Percentiles rank a stretch among this genome's conserved stretches.
phyloP scores from a whole-genome alignment of 176 grass and related monocot genomes.

The Dendrocalamus sinicus region DNA sequence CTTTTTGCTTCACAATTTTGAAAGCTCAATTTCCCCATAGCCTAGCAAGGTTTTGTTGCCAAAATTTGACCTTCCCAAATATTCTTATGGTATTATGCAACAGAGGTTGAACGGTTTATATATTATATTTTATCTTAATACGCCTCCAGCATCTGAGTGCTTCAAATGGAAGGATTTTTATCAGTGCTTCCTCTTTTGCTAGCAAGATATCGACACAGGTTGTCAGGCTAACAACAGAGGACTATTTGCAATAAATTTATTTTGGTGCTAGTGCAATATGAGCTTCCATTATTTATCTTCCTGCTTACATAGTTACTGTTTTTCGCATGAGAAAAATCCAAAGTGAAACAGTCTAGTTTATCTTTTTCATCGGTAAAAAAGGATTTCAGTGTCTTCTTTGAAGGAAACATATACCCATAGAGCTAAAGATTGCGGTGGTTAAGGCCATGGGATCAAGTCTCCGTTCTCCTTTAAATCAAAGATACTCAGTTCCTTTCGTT shows the following conservation, averaged over 20 bases:
- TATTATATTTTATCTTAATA: not conserved
- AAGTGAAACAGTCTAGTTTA: not conserved
- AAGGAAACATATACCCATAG: no score
- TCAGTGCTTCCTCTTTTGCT: not conserved
- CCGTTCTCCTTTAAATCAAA: no score
- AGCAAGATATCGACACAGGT: not conserved
- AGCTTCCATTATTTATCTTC: not conserved
- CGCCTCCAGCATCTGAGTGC: not conserved
- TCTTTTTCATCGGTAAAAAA: not conserved
- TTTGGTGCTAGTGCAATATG: not conserved
- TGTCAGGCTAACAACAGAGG: not conserved
- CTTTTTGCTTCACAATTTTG: constrained; percentile 17
- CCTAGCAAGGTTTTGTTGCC: constrained; percentile 29
- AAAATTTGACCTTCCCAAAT: constrained; percentile 33
- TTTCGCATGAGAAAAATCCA: not conserved
- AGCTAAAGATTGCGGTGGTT: no score
- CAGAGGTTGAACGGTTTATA: not conserved
- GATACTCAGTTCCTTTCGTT: no score
- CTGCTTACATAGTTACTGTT: not conserved
- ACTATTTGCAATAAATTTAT: not conserved
- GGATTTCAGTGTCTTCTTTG: not conserved
- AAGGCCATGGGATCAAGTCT: no score
- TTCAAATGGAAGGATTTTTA: not conserved
- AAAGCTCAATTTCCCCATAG: constrained; percentile 17
- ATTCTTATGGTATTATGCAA: constrained; percentile 20